phyloP scores from a whole-genome alignment of 2,329 filamentous ascomycete species.

The Aspergillus fischeri region DNA sequence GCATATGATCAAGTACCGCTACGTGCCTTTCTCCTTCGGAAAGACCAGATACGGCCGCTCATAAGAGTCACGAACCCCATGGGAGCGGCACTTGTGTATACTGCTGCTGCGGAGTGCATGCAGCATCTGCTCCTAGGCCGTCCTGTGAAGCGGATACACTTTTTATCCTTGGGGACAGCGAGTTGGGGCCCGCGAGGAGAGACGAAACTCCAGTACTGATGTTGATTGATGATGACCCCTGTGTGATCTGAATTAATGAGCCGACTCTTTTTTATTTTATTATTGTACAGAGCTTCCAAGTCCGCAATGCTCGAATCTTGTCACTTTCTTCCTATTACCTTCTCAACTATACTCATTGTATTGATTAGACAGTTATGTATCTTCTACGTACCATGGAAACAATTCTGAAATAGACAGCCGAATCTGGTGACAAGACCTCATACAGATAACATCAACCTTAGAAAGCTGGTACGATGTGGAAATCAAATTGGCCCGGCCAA shows the following conservation, averaged over 20 bases:
- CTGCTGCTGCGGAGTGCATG: background rate
- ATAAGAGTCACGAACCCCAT: slow-evolving; percentile 13
- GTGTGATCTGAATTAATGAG: slow-evolving; percentile 6
- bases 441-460: too few species aligned
- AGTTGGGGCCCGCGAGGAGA: background rate
- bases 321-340: background rate
- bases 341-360: slow-evolving; percentile 2
- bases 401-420: background rate
- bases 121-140: background rate
- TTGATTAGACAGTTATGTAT: background rate
- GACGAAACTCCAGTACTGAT: background rate
- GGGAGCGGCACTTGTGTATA: background rate
- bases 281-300: slow-evolving; percentile 8
- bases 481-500: background rate
- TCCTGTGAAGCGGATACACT: background rate
- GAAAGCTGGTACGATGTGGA: background rate
- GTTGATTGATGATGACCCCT: slow-evolving; percentile 9
- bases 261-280: background rate
- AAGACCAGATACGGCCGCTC: slow-evolving; percentile 68
- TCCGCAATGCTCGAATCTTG: background rate
- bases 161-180: background rate
- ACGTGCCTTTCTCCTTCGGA: slow-evolving; percentile 88
- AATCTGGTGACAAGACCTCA: background rate
- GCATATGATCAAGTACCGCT: slow-evolving; percentile 99
- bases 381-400: background rate